Conservation (phyloP, 2,329 filamentous ascomycete genomes). For the Hypoxylon sp. region DNA sequence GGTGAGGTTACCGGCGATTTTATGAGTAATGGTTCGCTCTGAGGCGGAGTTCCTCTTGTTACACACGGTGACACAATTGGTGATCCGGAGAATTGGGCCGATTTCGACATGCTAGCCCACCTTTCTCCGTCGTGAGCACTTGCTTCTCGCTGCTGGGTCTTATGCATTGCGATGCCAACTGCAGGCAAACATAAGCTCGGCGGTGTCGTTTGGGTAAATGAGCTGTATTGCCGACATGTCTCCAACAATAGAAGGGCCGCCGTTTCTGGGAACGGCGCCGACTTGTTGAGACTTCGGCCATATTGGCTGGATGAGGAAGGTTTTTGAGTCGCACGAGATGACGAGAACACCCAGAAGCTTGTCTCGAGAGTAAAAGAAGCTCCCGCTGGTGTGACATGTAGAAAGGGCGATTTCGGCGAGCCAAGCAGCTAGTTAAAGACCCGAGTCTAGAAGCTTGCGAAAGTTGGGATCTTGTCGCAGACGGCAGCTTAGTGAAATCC, state of each 20-base stretch:
- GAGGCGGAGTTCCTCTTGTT: slow-evolving; percentile 20
- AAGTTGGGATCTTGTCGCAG: slow-evolving; percentile 1
- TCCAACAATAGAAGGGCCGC: slow-evolving; percentile 4
- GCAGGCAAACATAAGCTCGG: slow-evolving; percentile 14
- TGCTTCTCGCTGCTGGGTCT: slow-evolving; percentile 13
- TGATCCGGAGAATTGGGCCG: slow-evolving; percentile 33
- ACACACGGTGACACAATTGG: slow-evolving; percentile 27
- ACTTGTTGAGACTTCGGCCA: slow-evolving; percentile 14
- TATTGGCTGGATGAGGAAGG: slow-evolving; percentile 24
- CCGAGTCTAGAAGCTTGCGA: slow-evolving; percentile 5
- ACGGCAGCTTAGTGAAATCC: slow-evolving; percentile 23
- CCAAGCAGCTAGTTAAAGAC: slow-evolving; percentile 13
- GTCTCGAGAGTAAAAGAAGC: not conserved
- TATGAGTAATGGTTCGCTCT: slow-evolving; percentile 12
- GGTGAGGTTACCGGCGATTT: slow-evolving; percentile 21
- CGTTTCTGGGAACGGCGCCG: slow-evolving; percentile 8
- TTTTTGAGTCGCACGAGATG: slow-evolving; percentile 10
- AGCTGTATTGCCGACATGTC: slow-evolving; percentile 10
- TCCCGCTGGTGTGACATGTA: slow-evolving; percentile 9
- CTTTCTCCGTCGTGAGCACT: slow-evolving; percentile 6
- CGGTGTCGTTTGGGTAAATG: slow-evolving; percentile 9
- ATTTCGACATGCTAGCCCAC: slow-evolving; percentile 16
- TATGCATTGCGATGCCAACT: slow-evolving; percentile 13
- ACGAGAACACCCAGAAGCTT: not conserved
- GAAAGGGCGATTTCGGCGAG: slow-evolving; percentile 13